phyloP scores from a whole-genome alignment of 2,329 filamentous ascomycete species.

The Hortaea werneckii region DNA sequence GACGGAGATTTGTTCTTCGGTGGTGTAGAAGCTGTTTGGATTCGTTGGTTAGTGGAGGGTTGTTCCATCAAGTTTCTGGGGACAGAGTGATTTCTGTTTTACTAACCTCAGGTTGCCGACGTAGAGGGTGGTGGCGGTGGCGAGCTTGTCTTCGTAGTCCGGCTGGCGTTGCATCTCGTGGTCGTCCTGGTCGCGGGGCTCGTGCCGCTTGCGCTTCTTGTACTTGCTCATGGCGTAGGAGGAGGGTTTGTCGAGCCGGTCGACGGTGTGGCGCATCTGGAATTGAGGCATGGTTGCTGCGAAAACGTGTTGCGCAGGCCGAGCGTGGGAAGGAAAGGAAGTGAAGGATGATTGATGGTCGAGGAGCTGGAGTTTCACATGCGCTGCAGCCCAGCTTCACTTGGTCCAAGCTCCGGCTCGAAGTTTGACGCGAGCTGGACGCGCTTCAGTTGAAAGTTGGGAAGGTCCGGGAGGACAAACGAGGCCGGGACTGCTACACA shows the following conservation, averaged over 20 bases:
- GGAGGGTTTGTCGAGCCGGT: constrained; percentile 85
- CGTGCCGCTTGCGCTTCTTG: constrained; percentile 58
- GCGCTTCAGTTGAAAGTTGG: too few species aligned
- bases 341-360: too few species aligned
- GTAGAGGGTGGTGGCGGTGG: constrained; percentile 86
- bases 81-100: too few species aligned
- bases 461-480: too few species aligned
- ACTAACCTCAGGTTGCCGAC: constrained; percentile 67
- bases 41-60: constrained; percentile 19
- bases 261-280: constrained; percentile 60
- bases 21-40: constrained; percentile 53
- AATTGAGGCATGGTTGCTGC: background rate
- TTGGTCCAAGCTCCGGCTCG: too few species aligned
- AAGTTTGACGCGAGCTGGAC: too few species aligned
- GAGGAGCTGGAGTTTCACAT: too few species aligned
- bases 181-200: constrained; percentile 42
- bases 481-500: too few species aligned
- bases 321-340: too few species aligned
- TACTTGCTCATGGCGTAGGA: constrained; percentile 83
- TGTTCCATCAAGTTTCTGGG: too few species aligned
- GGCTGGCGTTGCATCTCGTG: constrained; percentile 36
- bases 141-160: constrained; percentile 67
- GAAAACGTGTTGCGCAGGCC: too few species aligned
- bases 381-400: too few species aligned
- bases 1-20: constrained; percentile 97